Evolutionary conservation across 1,284 basidiomycete genomes (phyloP), one percentile per base, ranked within the genome.

Genomic region (Malassezia dermatis): DNA sequence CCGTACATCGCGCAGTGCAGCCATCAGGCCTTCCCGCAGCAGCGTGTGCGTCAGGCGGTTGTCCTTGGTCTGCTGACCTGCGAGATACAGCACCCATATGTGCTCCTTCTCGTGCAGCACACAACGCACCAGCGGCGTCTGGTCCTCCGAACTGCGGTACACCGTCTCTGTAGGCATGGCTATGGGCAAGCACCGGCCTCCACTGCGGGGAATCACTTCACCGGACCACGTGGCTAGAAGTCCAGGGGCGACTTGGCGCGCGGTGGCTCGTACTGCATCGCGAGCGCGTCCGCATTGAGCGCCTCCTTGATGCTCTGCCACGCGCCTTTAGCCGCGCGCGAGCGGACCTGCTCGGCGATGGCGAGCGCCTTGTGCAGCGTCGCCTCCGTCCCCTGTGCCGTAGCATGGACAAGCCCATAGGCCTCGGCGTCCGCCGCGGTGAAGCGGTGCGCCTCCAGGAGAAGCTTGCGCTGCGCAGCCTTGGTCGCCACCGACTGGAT

Each of bases 391-490:
- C 78, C 75, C 11, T 48, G 11, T 86, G 69, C 57, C 81, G 78
- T 71, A 0, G 47, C 46, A 43, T 94, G 89, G 23, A 94, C 77
- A 8, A 94, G 75, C 5, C 86, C 84, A 15, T 78, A 78, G 11
- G 80, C 74, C 5, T 83, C 76, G 1, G 87, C 84, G 71, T 93
- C 88, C 13, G 76, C 61, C 8, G 88, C 84, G 1, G 84, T 83
- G 76, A 89, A 91, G 37, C 86, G 81, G 65, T 88, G 81, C 1
- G 86, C 90, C 67, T 89, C 86, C 4, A 93, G 79, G 10, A 84
- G 81, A 28, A 89, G 83, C 68, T 86, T 84, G 35, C 88, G 82
- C 17, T 84, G 80, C n/a, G 75, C 75, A 21, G 80, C 78, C 64
- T 82, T 78, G 2, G 82, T 77, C 17, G 88, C 77, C 66, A 88